These are phyloP conservation scores for Cenchrus purpureus DNA, from an alignment of 176 grass and related monocot species.

Conservation along the genomic window DNA sequence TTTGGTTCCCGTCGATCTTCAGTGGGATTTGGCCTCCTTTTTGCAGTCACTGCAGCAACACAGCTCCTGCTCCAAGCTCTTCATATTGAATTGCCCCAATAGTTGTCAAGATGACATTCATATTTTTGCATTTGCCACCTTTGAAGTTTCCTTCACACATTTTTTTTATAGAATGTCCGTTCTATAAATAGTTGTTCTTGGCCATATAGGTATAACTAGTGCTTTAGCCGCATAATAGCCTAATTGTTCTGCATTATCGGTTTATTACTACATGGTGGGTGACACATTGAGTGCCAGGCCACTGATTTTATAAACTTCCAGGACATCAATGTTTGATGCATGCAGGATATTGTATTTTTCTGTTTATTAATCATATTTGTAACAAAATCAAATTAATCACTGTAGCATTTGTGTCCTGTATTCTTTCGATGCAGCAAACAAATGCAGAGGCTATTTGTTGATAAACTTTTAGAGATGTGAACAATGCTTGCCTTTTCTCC, in stretches of 20 bases:
- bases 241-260: background rate
- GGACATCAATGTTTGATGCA: background rate
- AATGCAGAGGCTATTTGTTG: background rate
- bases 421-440: background rate
- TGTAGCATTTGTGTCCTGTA: background rate
- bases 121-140: constrained; percentile 15
- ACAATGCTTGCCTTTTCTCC: background rate
- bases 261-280: background rate
- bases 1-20: no score
- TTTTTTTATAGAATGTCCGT: background rate
- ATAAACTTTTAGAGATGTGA: constrained; percentile 11
- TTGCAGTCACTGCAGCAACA: no score
- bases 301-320: background rate
- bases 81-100: no score
- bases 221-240: background rate
- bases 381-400: background rate
- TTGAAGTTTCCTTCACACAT: constrained; percentile 1
- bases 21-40: no score
- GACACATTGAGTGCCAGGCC: background rate
- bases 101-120: background rate
- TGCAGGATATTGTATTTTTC: background rate
- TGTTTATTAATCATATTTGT: background rate
- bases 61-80: no score
- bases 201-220: background rate
- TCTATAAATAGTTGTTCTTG: background rate